Percentiles rank a stretch among this genome's conserved stretches.
Evolutionary conservation across 345 rosid species (phyloP).

Genomic region (Heritiera littoralis): DNA sequence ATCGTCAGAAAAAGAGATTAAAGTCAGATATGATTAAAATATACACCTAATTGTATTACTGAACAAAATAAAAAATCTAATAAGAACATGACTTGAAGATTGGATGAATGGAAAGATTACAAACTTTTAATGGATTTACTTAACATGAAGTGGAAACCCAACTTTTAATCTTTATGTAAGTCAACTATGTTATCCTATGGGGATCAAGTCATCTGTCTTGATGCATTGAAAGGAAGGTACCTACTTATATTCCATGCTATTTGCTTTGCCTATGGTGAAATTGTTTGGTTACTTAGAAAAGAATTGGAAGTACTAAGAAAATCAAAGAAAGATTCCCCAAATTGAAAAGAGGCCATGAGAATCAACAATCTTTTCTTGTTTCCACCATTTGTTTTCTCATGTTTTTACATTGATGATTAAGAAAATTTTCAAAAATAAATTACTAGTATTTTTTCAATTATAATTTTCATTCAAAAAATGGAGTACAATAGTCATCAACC

Average conservation of each 20-base stretch:
- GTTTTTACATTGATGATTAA: no score
- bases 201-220: background rate
- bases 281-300: background rate
- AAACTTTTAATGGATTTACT: background rate
- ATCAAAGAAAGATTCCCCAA: background rate
- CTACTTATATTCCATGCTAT: constrained; percentile 1
- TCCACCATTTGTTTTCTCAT: background rate
- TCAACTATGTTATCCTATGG: background rate
- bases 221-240: background rate
- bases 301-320: background rate
- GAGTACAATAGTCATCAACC: background rate
- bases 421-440: no score
- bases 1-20: no score
- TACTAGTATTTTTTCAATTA: no score
- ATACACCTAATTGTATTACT: background rate
- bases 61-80: no score
- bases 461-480: no score
- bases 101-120: background rate
- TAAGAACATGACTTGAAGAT: background rate
- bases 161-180: background rate
- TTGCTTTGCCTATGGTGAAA: background rate
- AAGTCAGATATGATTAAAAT: background rate
- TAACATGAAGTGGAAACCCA: background rate
- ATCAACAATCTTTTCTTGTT: background rate
- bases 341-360: background rate